Percentiles rank a stretch among this genome's conserved stretches.
Evolutionary conservation across 768 basidiomycete genomes (phyloP).

Genomic region (Termitomyces heimii): DNA sequence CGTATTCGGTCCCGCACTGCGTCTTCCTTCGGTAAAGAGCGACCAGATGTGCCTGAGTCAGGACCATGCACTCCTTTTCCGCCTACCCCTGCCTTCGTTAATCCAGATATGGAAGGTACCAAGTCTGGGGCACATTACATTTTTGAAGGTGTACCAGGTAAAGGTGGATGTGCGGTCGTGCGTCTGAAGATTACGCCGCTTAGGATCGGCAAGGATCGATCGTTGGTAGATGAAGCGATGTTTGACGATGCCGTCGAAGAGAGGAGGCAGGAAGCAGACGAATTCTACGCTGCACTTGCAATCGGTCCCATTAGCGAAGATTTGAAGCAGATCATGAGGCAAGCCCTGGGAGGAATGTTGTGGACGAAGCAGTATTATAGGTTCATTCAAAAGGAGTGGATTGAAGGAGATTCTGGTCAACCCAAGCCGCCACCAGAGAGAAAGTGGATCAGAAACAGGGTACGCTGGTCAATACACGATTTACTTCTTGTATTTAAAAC

Average conservation of each 20-base stretch:
- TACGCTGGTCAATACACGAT: constrained; percentile 24
- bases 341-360: constrained; percentile 94
- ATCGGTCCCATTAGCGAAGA: constrained; percentile 88
- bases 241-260: constrained; percentile 92
- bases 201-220: constrained; percentile 68
- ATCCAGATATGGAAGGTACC: constrained; percentile 82
- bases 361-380: constrained; percentile 99
- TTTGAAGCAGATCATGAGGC: constrained; percentile 92
- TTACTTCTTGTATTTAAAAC: neutral
- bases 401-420: constrained; percentile 92
- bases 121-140: constrained; percentile 91
- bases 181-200: constrained; percentile 86
- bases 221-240: constrained; percentile 77
- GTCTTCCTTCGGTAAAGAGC: constrained; percentile 34
- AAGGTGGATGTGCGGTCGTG: constrained; percentile 93
- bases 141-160: constrained; percentile 81
- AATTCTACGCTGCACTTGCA: constrained; percentile 83
- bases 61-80: constrained; percentile 61
- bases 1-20: constrained; percentile 47
- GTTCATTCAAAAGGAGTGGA: constrained; percentile 96
- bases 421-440: constrained; percentile 90
- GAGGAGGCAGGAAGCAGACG: constrained; percentile 88
- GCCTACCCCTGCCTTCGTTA: constrained; percentile 57
- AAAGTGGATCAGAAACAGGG: constrained; percentile 79
- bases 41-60: constrained; percentile 36